Conservation (phyloP, 352 stramenopile genomes). For the Globisporangium solare region DNA sequence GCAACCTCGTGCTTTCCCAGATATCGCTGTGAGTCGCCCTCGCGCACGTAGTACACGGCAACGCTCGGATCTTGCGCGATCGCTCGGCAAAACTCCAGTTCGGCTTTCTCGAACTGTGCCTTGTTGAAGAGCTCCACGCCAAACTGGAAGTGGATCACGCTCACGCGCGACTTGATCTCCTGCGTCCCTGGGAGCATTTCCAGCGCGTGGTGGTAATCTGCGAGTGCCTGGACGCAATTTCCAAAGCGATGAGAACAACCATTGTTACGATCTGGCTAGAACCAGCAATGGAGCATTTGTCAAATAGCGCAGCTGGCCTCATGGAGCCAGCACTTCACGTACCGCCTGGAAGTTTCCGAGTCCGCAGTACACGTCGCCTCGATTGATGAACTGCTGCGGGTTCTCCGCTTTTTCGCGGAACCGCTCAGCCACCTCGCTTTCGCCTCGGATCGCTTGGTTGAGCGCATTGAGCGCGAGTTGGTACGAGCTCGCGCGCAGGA, state of each 20-base stretch:
- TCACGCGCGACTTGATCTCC: conserved; percentile 56
- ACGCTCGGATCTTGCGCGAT: conserved; percentile 54
- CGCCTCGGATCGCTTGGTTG: conserved; percentile 69
- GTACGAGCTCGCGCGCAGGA: conserved; percentile 48
- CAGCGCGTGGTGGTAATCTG: conserved; percentile 72
- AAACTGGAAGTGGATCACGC: conserved; percentile 80
- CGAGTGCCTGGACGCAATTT: conserved; percentile 38
- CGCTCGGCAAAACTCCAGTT: conserved; percentile 62
- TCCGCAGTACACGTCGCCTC: conserved; percentile 69
- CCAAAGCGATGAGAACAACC: background rate
- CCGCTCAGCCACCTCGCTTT: conserved; percentile 40
- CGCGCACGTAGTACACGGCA: conserved; percentile 59
- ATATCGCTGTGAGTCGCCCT: conserved; percentile 69
- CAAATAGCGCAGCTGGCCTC: background rate
- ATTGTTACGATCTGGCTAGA: no score
- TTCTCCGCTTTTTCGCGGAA: conserved; percentile 41
- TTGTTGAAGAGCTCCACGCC: conserved; percentile 76
- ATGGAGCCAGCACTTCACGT: conserved; percentile 3
- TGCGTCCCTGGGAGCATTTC: conserved; percentile 47
- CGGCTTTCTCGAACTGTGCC: conserved; percentile 64
- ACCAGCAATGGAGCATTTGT: no score
- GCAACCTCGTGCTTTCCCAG: conserved; percentile 62
- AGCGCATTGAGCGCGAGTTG: conserved; percentile 76
- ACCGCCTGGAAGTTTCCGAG: conserved; percentile 72
- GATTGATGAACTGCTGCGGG: conserved; percentile 58